phyloP scores from a whole-genome alignment of 2,329 filamentous ascomycete genomes.

The Xylariaceae sp. region DNA sequence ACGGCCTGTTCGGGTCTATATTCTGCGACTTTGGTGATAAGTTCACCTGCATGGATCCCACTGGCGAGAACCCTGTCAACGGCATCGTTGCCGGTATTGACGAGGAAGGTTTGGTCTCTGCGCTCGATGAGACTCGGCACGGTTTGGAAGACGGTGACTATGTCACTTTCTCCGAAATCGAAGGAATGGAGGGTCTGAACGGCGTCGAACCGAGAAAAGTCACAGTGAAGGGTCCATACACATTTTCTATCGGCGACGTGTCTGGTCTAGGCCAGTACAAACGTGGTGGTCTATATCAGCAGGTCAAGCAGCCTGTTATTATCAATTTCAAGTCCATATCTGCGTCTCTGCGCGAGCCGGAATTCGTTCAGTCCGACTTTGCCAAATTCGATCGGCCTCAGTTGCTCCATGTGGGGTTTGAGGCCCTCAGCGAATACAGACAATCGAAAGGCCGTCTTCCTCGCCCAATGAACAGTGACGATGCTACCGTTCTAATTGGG shows the following conservation, averaged over 20 bases:
- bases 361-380: conserved; percentile 88
- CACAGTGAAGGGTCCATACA: conserved; percentile 92
- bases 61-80: conserved; percentile 78
- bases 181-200: conserved; percentile 89
- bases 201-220: conserved; percentile 80
- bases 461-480: conserved; percentile 75
- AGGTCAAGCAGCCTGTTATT: conserved; percentile 98
- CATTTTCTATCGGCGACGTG: conserved; percentile 94
- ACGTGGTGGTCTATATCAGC: conserved; percentile 83
- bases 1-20: conserved; percentile 88
- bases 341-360: conserved; percentile 76
- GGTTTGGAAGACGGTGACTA: conserved; percentile 95
- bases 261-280: conserved; percentile 81
- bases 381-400: conserved; percentile 95
- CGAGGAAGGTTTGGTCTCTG: conserved; percentile 85
- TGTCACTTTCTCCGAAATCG: conserved; percentile 88
- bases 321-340: conserved; percentile 82
- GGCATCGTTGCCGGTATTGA: conserved; percentile 90
- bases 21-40: conserved; percentile 97
- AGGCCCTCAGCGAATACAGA: conserved; percentile 84
- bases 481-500: conserved; percentile 73
- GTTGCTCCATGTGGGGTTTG: conserved; percentile 87
- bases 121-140: conserved; percentile 89
- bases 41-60: conserved; percentile 85
- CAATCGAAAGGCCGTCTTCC: conserved; percentile 72